Evolutionary conservation across 2,329 filamentous ascomycete species (phyloP).

Genomic region (Corynespora cassiicola): DNA sequence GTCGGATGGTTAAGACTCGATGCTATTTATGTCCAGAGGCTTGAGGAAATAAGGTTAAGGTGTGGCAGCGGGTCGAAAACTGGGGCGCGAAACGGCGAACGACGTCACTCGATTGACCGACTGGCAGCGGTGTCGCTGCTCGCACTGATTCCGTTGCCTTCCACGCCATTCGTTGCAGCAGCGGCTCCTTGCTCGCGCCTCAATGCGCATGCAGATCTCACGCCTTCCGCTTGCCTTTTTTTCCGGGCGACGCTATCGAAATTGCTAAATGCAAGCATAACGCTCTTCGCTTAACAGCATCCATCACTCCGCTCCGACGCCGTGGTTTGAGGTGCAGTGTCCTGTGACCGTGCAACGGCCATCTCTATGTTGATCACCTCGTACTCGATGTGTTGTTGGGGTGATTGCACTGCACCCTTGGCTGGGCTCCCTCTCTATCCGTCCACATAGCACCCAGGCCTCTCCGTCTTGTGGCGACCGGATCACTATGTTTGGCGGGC

Average conservation of each 20-base stretch:
- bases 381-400: background rate
- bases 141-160: too few relatives aligned
- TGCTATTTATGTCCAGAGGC: too few relatives aligned
- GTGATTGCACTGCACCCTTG: too few relatives aligned
- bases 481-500: too few relatives aligned
- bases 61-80: slow-evolving; percentile 5
- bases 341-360: slow-evolving; percentile 9
- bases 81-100: slow-evolving; percentile 5
- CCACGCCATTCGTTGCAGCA: too few relatives aligned
- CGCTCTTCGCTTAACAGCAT: slow-evolving; percentile 10
- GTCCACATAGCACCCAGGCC: too few relatives aligned
- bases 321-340: slow-evolving; percentile 1
- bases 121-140: too few relatives aligned
- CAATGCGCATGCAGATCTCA: too few relatives aligned
- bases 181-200: background rate
- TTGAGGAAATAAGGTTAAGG: slow-evolving; percentile 12
- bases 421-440: too few relatives aligned
- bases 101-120: slow-evolving; percentile 11
- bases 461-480: too few relatives aligned
- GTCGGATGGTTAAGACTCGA: too few relatives aligned
- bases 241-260: background rate
- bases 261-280: slow-evolving; percentile 5
- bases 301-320: slow-evolving; percentile 7
- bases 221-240: background rate
- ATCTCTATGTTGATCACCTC: slow-evolving; percentile 12